These are phyloP conservation scores for Eruca vesicaria DNA, from an alignment of 441 rosid species.

Conservation along the genomic window DNA sequence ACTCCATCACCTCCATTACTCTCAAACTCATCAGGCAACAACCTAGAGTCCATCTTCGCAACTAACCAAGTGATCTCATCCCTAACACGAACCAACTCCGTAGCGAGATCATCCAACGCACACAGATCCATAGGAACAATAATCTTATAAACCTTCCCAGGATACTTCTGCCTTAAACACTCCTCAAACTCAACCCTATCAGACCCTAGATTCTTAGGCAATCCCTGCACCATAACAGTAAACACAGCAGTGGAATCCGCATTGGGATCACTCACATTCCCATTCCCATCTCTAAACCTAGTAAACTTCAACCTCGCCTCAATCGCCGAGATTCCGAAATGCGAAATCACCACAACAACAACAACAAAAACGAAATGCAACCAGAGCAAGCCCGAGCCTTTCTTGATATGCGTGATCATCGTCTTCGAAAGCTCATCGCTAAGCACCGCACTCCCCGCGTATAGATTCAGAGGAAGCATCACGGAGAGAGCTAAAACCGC, in stretches of 20 bases:
- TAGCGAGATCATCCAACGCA: slow-evolving; percentile 86
- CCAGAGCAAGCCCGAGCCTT: slow-evolving; percentile 84
- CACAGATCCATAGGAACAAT: slow-evolving; percentile 93
- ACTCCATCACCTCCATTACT: slow-evolving; percentile 33
- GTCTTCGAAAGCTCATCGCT: slow-evolving; percentile 84
- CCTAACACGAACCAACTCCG: slow-evolving; percentile 71
- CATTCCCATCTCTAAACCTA: slow-evolving; percentile 93
- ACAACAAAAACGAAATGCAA: slow-evolving; percentile 76
- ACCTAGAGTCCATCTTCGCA: slow-evolving; percentile 75
- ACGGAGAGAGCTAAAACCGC: slow-evolving; percentile 57
- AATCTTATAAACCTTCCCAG: slow-evolving; percentile 79
- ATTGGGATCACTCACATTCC: slow-evolving; percentile 68
- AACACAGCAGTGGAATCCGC: slow-evolving; percentile 75
- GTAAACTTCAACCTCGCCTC: slow-evolving; percentile 72
- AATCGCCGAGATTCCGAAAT: slow-evolving; percentile 67
- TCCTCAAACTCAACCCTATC: slow-evolving; percentile 66
- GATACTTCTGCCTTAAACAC: slow-evolving; percentile 73
- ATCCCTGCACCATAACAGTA: slow-evolving; percentile 84
- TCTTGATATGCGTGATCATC: slow-evolving; percentile 72
- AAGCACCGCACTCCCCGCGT: slow-evolving; percentile 63
- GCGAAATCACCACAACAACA: slow-evolving; percentile 54
- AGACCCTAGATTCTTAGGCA: slow-evolving; percentile 78
- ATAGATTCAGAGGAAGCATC: slow-evolving; percentile 73
- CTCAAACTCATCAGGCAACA: slow-evolving; percentile 59
- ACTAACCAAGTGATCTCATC: slow-evolving; percentile 92